Conservation (phyloP, 2,329 filamentous ascomycete genomes). For the Torrubiellomyces zombiae region DNA sequence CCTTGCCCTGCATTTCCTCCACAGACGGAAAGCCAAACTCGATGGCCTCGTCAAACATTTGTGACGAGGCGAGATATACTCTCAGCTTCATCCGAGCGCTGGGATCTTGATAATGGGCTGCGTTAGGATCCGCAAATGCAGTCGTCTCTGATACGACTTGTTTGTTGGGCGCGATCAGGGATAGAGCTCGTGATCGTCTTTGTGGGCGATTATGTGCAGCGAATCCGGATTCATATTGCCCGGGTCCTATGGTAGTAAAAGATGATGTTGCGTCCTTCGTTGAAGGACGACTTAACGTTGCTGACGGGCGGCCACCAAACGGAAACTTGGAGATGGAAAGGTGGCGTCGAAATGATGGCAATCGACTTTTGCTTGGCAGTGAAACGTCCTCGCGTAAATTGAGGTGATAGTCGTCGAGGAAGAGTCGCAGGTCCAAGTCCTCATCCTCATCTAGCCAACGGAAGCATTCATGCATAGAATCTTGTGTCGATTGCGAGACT, state of each 20-base stretch:
- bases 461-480: conserved; percentile 49
- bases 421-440: conserved; percentile 49
- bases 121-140: conserved; percentile 44
- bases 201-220: conserved; percentile 20
- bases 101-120: conserved; percentile 78
- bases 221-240: conserved; percentile 8
- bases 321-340: conserved; percentile 54
- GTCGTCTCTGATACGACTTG: conserved; percentile 14
- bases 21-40: conserved; percentile 78
- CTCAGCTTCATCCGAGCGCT: conserved; percentile 75
- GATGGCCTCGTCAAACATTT: conserved; percentile 90
- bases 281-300: conserved; percentile 30
- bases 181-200: conserved; percentile 38
- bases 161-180: conserved; percentile 31
- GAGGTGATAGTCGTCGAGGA: conserved; percentile 53
- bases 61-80: conserved; percentile 71
- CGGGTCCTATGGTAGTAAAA: conserved; percentile 11
- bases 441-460: conserved; percentile 60
- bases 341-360: conserved; percentile 51
- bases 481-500: conserved; percentile 18
- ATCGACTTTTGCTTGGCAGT: conserved; percentile 24
- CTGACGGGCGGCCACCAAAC: conserved; percentile 34
- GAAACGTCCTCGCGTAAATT: conserved; percentile 38
- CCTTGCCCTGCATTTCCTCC: conserved; percentile 22
- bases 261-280: conserved; percentile 22